Conservation (phyloP, 208 protist species). For the Porcisia hertigi region DNA sequence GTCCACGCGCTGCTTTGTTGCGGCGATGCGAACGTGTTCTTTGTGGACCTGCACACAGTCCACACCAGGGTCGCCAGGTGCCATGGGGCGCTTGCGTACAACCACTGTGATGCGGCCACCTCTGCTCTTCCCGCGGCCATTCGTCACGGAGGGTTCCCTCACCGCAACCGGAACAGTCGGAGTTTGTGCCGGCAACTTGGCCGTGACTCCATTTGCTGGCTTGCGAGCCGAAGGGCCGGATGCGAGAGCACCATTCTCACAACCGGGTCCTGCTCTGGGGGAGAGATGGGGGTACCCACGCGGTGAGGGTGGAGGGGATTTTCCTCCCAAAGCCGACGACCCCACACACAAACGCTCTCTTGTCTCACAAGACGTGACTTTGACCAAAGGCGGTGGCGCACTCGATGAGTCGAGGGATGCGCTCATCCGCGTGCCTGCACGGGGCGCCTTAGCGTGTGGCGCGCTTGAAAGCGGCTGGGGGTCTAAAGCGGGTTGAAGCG, state of each 20-base stretch:
- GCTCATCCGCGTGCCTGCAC: background rate
- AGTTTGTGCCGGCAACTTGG: background rate
- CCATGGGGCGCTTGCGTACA: slow-evolving; percentile 88
- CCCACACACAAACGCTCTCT: background rate
- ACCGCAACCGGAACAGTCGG: background rate
- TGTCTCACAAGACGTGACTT: background rate
- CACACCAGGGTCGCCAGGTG: slow-evolving; percentile 35
- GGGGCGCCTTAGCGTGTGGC: background rate
- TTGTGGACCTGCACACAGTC: slow-evolving; percentile 59
- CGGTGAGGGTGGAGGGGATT: background rate
- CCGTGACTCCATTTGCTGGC: background rate
- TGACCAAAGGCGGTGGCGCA: background rate
- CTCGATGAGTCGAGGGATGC: background rate
- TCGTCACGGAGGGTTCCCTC: background rate
- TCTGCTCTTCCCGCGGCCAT: slow-evolving; percentile 26
- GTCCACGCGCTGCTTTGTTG: slow-evolving; percentile 92
- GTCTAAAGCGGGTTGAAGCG: background rate
- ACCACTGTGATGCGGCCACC: slow-evolving; percentile 79
- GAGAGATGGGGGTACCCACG: background rate
- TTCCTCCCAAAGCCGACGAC: background rate
- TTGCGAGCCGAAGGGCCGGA: background rate
- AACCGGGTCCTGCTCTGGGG: background rate
- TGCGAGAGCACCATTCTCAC: background rate
- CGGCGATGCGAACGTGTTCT: slow-evolving; percentile 50
- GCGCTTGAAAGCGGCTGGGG: background rate